Evolutionary conservation across 768 basidiomycete species (phyloP).

Genomic region (Clitopilus hobsonii): DNA sequence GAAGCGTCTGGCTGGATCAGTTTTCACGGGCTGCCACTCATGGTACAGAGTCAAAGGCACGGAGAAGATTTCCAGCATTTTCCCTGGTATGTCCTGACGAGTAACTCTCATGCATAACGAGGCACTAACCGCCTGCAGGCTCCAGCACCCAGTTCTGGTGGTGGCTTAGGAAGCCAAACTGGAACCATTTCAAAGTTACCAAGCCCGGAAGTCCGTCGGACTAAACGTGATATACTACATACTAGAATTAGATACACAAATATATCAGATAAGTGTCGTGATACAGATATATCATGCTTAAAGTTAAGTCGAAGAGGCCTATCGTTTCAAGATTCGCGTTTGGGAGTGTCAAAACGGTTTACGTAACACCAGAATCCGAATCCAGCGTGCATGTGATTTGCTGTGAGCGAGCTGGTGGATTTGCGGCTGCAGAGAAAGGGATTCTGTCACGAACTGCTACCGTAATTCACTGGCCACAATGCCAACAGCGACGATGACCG

Average conservation of each 20-base stretch:
- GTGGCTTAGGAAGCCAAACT: constrained; percentile 12
- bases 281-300: too few relatives aligned
- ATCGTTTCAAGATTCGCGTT: too few relatives aligned
- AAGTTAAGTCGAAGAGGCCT: too few relatives aligned
- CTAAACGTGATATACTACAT: neutral
- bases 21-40: constrained; percentile 27
- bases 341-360: too few relatives aligned
- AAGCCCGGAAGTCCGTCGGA: neutral
- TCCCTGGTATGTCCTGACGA: constrained; percentile 25
- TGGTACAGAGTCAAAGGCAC: constrained; percentile 34
- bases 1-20: constrained; percentile 14
- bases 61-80: constrained; percentile 33
- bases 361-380: too few relatives aligned
- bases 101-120: neutral
- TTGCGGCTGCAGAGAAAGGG: neutral
- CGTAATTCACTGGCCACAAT: constrained; percentile 23
- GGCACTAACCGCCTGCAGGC: constrained; percentile 1
- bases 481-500: constrained; percentile 48
- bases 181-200: constrained; percentile 10
- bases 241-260: too few relatives aligned
- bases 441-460: neutral
- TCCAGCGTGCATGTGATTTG: too few relatives aligned
- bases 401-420: neutral
- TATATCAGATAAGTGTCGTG: too few relatives aligned
- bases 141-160: constrained; percentile 13